phyloP scores from a whole-genome alignment of 1,139 yeast species.

The Candida sojae region DNA sequence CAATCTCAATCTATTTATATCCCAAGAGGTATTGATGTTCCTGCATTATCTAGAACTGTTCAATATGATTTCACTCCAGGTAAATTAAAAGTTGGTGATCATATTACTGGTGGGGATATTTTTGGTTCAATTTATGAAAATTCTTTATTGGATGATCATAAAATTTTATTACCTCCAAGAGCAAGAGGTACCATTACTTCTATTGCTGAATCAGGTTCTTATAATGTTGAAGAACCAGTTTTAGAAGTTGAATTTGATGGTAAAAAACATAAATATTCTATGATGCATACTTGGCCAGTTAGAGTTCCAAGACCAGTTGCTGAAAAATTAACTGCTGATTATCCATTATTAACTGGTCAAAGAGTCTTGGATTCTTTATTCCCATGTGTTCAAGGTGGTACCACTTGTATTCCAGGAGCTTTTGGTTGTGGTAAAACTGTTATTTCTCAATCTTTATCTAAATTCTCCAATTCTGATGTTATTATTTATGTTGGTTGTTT shows the following conservation, averaged over 20 bases:
- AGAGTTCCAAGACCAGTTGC: constrained; percentile 99
- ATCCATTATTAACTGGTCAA: constrained; percentile 96
- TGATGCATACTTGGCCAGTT: constrained; percentile 99
- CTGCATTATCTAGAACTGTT: constrained; percentile 80
- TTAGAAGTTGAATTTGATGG: constrained; percentile 96
- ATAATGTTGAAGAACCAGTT: constrained; percentile 84
- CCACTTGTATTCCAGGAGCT: constrained; percentile 99
- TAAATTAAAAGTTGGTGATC: constrained; percentile 85
- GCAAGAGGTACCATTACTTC: constrained; percentile 96
- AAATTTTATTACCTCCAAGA: constrained; percentile 93
- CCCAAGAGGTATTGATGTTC: constrained; percentile 98
- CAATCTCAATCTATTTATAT: constrained; percentile 88
- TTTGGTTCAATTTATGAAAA: constrained; percentile 93
- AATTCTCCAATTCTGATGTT: constrained; percentile 94
- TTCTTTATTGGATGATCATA: constrained; percentile 88
- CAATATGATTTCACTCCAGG: constrained; percentile 89
- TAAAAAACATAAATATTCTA: constrained; percentile 72
- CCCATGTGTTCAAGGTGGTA: constrained; percentile 99
- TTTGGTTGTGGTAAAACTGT: constrained; percentile 99
- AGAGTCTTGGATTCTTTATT: constrained; percentile 96
- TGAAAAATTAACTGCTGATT: constrained; percentile 87
- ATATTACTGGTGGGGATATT: constrained; percentile 97
- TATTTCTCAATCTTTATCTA: constrained; percentile 95
- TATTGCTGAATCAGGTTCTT: constrained; percentile 87
- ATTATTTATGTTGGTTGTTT: constrained; percentile 88